A percentile compares a stretch with the other conserved stretches of the same genome.
phyloP scores from a whole-genome alignment of 805 yeast species.

The Kregervanrija delftensis region DNA sequence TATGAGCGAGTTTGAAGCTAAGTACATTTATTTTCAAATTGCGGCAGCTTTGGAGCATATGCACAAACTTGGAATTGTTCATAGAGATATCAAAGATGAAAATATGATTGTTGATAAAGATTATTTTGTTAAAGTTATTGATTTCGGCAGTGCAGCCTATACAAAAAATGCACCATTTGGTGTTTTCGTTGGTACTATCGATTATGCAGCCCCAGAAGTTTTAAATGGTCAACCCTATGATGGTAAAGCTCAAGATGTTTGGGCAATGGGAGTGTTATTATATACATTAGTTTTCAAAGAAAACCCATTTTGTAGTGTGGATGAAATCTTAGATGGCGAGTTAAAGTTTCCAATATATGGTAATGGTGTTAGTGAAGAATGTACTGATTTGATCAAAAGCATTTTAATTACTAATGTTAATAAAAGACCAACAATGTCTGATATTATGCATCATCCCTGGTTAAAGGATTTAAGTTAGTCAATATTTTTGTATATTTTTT shows the following conservation, averaged over 20 bases:
- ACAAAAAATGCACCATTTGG: constrained; percentile 90
- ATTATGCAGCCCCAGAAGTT: constrained; percentile 97
- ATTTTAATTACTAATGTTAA: constrained; percentile 65
- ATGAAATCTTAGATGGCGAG: constrained; percentile 90
- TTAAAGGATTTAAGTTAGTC: constrained; percentile 25
- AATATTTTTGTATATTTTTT: constrained; percentile 21
- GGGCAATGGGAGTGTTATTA: constrained; percentile 91
- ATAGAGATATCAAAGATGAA: constrained; percentile 93
- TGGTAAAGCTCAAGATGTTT: constrained; percentile 92
- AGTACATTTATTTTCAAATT: constrained; percentile 70
- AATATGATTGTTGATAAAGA: constrained; percentile 81
- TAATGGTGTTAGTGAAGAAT: constrained; percentile 47
- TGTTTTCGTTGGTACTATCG: constrained; percentile 95
- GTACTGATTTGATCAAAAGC: constrained; percentile 51
- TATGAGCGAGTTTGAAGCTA: constrained; percentile 75
- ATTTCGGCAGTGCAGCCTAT: constrained; percentile 94
- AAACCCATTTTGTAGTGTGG: constrained; percentile 92
- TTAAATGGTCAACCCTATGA: constrained; percentile 80
- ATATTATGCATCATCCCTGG: constrained; percentile 71
- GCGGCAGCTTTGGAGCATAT: constrained; percentile 74
- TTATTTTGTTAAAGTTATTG: constrained; percentile 79
- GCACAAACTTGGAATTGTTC: constrained; percentile 82
- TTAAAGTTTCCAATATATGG: constrained; percentile 53
- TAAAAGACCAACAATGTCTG: constrained; percentile 67
- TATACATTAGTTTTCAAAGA: constrained; percentile 90